Evolutionary conservation across 108 stramenopile species (phyloP).

Genomic region (Pseudonitzschia multiseries): DNA sequence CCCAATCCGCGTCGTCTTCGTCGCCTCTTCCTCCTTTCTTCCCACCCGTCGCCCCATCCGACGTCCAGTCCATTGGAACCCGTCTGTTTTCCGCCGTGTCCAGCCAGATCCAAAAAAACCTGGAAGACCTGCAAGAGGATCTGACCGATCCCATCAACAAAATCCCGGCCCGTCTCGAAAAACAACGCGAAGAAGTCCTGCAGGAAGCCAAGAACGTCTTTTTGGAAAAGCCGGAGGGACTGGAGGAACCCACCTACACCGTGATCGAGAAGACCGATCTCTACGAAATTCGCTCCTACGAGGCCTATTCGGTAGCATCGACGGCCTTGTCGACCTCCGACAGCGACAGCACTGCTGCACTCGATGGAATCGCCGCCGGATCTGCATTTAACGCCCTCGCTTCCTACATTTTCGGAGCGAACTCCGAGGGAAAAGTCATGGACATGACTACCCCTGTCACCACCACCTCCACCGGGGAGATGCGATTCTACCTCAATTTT

Average conservation of each 20-base stretch:
- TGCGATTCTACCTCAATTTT: conserved; percentile 75
- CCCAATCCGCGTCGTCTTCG: not conserved
- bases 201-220: conserved; percentile 76
- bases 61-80: conserved; percentile 51
- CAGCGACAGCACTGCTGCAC: conserved; percentile 26
- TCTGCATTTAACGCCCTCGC: conserved; percentile 88
- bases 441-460: conserved; percentile 95
- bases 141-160: conserved; percentile 65
- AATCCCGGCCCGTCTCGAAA: conserved; percentile 61
- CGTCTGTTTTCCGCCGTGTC: conserved; percentile 63
- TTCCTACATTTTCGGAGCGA: conserved; percentile 91
- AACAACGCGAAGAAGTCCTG: conserved; percentile 66
- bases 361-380: conserved; percentile 38
- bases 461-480: conserved; percentile 78
- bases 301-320: conserved; percentile 72
- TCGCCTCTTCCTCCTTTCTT: conserved; percentile 22
- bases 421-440: conserved; percentile 74
- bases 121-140: conserved; percentile 71
- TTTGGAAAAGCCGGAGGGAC: conserved; percentile 79
- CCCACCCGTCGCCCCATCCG: conserved; percentile 39
- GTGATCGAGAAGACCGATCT: conserved; percentile 54
- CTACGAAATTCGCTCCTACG: conserved; percentile 87
- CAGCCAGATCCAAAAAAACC: conserved; percentile 65
- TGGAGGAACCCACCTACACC: conserved; percentile 71
- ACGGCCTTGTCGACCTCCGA: conserved; percentile 60